Base-by-base conservation (phyloP, 306 rosid species). In the Oemleria cerasiformis region DNA sequence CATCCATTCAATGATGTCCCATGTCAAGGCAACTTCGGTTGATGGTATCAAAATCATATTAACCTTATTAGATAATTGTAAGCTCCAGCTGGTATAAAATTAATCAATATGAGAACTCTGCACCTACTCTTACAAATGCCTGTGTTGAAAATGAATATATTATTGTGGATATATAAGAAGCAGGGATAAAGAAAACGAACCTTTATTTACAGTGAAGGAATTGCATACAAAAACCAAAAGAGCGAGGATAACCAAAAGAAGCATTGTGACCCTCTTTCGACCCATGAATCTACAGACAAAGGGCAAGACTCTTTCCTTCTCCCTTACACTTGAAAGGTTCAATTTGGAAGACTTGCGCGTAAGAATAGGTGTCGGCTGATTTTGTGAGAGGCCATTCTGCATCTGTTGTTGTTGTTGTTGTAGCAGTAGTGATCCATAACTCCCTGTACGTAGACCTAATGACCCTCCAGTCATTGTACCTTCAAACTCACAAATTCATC, bases 401-500 rank as follows among this genome's bases (percentile, higher is more conserved):
- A 75, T 56, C 63, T 41, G 71, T 62, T 83, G 71, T 47, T 80
- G 85, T 25, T 68, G 88, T 75, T 83, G 71, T 47, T 80, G 85
- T 25, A 63, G 88, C 75, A 83, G 97, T 85, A 91, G 79, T 68
- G 92, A 74, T 68, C 89, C 94, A 78, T 79, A 77, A 81, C 98
- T 91, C 67, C 85, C 88, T 9, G 96, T 84, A 53, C 98, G 92
- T 61, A 83, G 78, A 82, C 96, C 97, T 84, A 89, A 87, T 87
- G 95, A 85, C 91, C 85, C 92, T 85, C 98, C 96, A 73, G 76
- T 88, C 97, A 91, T 89, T 79, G 78, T 78, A 77, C 79, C 82
- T 89, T 84, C 83, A 83, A 79, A 74, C 64, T 71, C 75, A 75
- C 66, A 68, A 73, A 25, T 73, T 75, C 77, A 59, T 70, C 80